Evolutionary conservation across 371 early-diverging fungal genomes (phyloP).

Genomic region (Rhizopus delemar): DNA sequence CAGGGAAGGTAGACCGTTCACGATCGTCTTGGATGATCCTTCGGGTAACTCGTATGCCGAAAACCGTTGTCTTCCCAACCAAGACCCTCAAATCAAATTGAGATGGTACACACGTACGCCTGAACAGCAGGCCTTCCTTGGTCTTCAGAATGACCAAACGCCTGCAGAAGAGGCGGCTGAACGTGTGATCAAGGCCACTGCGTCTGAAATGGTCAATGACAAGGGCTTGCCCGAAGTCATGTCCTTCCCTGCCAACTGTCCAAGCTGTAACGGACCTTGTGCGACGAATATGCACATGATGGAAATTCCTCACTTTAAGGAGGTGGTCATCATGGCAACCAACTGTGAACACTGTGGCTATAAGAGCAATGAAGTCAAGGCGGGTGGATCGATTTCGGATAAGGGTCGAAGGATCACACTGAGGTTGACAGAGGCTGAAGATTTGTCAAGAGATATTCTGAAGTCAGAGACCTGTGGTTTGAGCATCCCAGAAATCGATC

Average conservation of each 20-base stretch:
- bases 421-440: constrained; percentile 78
- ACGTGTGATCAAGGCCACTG: constrained; percentile 27
- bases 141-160: constrained; percentile 61
- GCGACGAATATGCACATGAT: constrained; percentile 92
- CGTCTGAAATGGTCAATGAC: constrained; percentile 36
- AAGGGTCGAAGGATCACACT: constrained; percentile 83
- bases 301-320: constrained; percentile 93
- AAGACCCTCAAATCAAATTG: constrained; percentile 77
- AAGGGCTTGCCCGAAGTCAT: constrained; percentile 67
- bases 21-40: constrained; percentile 84
- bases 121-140: constrained; percentile 80
- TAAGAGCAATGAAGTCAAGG: constrained; percentile 95
- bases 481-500: constrained; percentile 85
- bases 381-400: constrained; percentile 84
- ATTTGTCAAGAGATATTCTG: constrained; percentile 90
- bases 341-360: constrained; percentile 90
- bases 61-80: constrained; percentile 64
- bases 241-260: constrained; percentile 88
- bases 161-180: constrained; percentile 36
- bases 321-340: constrained; percentile 96
- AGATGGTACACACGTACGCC: constrained; percentile 70
- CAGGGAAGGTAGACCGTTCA: constrained; percentile 64
- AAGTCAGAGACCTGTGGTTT: constrained; percentile 95
- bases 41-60: constrained; percentile 93
- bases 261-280: constrained; percentile 77